Evolutionary conservation across 2,329 filamentous ascomycete genomes (phyloP).

Genomic region (Diaporthe sp.): DNA sequence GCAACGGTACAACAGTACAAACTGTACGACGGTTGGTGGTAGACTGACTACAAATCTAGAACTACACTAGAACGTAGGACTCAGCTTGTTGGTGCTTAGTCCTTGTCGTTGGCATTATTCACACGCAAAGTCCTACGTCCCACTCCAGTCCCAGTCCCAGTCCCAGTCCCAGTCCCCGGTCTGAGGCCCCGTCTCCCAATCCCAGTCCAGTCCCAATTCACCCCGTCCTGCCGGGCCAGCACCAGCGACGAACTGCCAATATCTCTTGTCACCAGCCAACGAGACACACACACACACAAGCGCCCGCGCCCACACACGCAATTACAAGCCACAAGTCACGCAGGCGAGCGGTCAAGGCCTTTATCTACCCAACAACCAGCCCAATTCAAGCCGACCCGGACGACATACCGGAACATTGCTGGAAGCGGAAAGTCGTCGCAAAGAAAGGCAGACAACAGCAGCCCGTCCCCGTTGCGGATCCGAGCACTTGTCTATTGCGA

Average conservation of each 20-base stretch:
- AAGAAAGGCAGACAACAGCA: not conserved
- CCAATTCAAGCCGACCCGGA: slow-evolving; percentile 3
- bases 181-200: not conserved
- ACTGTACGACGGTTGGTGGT: slow-evolving; percentile 1
- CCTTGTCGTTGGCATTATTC: slow-evolving; percentile 21
- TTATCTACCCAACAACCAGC: slow-evolving; percentile 1
- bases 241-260: not conserved
- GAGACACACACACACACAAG: not conserved
- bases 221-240: slow-evolving; percentile 7
- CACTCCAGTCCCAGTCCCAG: not conserved
- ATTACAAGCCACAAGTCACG: slow-evolving; percentile 1
- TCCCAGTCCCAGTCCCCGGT: not conserved
- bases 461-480: not conserved
- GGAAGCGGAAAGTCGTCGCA: slow-evolving; percentile 11
- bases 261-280: slow-evolving; percentile 10
- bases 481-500: not conserved
- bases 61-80: slow-evolving; percentile 21
- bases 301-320: not conserved
- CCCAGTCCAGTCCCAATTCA: not conserved
- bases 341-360: slow-evolving; percentile 8
- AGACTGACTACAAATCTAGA: too few relatives aligned
- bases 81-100: slow-evolving; percentile 28
- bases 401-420: slow-evolving; percentile 10
- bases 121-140: slow-evolving; percentile 27
- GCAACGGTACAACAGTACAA: not conserved